These are phyloP conservation scores for Amaranthus hypochondriacus DNA, from an alignment of 148 eudicot genomes.

Conservation along the genomic window DNA sequence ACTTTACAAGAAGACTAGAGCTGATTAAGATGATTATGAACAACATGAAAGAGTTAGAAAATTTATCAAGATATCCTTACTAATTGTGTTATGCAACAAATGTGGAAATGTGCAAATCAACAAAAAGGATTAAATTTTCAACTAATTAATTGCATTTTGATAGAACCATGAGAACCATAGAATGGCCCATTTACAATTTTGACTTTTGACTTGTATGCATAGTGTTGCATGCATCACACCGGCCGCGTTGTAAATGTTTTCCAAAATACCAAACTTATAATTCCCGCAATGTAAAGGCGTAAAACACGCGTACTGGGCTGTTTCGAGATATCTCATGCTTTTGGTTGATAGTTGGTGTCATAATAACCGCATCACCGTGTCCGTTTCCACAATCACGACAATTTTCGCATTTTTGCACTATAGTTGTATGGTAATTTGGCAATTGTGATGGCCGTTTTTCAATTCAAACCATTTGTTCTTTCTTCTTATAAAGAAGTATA, in stretches of 20 bases:
- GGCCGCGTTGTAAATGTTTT: too few species aligned
- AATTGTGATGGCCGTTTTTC: too few species aligned
- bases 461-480: neutral
- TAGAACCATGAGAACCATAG: neutral
- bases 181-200: neutral
- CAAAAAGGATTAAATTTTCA: neutral
- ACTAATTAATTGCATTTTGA: neutral
- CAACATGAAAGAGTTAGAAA: constrained; percentile 55
- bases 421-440: too few species aligned
- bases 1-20: constrained; percentile 45
- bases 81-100: neutral
- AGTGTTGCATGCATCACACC: neutral
- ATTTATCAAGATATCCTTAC: constrained; percentile 67
- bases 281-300: too few species aligned
- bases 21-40: constrained; percentile 51
- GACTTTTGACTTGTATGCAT: neutral
- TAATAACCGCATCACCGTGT: too few species aligned
- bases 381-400: too few species aligned
- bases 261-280: too few species aligned
- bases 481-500: neutral
- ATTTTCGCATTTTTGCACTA: too few species aligned
- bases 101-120: neutral
- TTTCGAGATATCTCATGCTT: too few species aligned
- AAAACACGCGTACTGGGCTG: too few species aligned
- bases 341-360: too few species aligned